Evolutionary conservation across 176 grass and related monocot species (phyloP), one percentile per base, ranked within the genome.

Genomic region (Ananas comosus): DNA sequence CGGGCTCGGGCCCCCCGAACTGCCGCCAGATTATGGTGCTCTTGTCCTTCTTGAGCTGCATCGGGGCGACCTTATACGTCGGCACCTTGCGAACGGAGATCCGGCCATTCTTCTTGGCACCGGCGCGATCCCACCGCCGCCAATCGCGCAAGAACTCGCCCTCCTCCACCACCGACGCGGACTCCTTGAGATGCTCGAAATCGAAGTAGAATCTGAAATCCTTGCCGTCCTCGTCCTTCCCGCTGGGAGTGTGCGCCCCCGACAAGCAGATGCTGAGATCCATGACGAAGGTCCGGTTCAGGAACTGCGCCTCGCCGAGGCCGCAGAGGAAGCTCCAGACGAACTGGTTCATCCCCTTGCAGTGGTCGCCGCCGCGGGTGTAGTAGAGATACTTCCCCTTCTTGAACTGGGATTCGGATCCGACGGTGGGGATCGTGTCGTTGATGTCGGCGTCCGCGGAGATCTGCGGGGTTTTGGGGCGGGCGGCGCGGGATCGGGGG

Each of bases 301-400:
- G 74, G 80, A 86, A 91, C 78, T 96, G 90, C 68, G 92, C 92
- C 12, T 96, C 92, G 8, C 92, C 92, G 3, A 96, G 86, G 17
- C 86, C 92, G 11, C 92, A 96, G 8, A 96, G 66, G 81, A 96
- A 90, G 79, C 92, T 89, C 88, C 88, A 92, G 1, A 96, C 76
- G 74, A 80, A 96, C 64, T 96, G 93, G 76, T 96, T 92, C 88
- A 92, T 96, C 69, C 93, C 86, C 74, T 96, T 92, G 93, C 88
- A 96, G n/a, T 92, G 81, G 76, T 92, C 93, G 0, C 93, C 88
- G 0, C 93, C 89, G 21, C 93, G 78, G 53, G 85, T 85, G 82
- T 96, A 96, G 82, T 96, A 96, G 18, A 96, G 67, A 54, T 96
- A 96, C 63, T 70, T 92, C 0, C 83, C 77, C 57, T 50, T 85